These are phyloP conservation scores for Pyrus communis DNA, from an alignment of 306 rosid species.

Conservation along the genomic window DNA sequence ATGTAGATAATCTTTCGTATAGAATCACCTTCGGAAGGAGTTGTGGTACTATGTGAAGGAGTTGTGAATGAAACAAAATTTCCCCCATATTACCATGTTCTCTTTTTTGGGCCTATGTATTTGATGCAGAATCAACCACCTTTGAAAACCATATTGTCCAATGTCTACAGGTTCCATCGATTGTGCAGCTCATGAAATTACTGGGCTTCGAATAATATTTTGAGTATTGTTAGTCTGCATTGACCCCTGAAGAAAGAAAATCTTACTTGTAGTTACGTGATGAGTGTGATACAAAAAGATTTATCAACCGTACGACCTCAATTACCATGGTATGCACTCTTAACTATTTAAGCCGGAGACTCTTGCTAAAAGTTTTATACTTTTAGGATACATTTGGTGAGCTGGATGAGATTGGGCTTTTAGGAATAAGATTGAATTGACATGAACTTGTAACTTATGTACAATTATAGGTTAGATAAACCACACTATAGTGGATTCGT, in stretches of 20 bases:
- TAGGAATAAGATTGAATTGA: too few relatives aligned
- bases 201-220: neutral
- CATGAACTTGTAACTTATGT: too few relatives aligned
- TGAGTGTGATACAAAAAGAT: too few relatives aligned
- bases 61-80: neutral
- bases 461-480: too few relatives aligned
- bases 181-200: neutral
- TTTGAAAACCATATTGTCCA: neutral
- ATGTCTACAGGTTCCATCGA: too few relatives aligned
- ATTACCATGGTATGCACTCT: neutral
- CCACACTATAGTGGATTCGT: fast-evolving
- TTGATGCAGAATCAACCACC: neutral
- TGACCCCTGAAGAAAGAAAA: neutral
- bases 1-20: neutral
- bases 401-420: too few relatives aligned
- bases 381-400: neutral
- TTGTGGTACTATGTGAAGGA: neutral
- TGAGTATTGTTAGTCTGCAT: neutral
- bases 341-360: neutral
- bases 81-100: neutral
- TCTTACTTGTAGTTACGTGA: too few relatives aligned
- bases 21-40: too few relatives aligned
- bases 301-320: neutral
- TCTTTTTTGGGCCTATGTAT: neutral
- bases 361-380: neutral